Evolutionary conservation across 176 grass and related monocot genomes (phyloP), one percentile per base, ranked within the genome.

Genomic region (Sorghum bicolor): DNA sequence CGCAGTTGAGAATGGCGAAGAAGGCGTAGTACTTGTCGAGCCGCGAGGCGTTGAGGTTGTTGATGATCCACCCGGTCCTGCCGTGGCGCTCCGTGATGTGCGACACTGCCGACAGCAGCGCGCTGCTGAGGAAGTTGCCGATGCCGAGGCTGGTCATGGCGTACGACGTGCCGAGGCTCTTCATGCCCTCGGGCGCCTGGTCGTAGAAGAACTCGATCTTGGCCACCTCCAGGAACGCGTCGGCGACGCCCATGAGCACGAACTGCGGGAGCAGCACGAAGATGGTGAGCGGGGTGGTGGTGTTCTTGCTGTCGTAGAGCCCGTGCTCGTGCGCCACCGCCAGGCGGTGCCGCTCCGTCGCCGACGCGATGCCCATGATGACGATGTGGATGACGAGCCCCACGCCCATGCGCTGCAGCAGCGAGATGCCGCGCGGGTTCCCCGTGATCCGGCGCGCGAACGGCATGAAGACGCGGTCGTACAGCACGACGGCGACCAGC

Each of bases 131-230:
- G 81, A 95, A 98, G 78, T 93, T 98, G 0, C 95, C 95, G n/a
- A 95, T 6, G 45, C 95, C 92, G 75, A 95, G 81, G 83, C 92
- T 98, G 14, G 91, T 95, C 93, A 82, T 86, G 79, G 91, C 16
- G 78, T 92, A 95, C 6, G 92, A 98, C 1, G 94, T 97, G 3
- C 94, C 94, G 8, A 97, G 85, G 75, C 94, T 97, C 80, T 97
- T 97, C 94, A 97, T 94, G 17, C 94, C 94, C 84, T 97, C 94
- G 2, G 92, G 94, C 26, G 94, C 92, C 83, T 97, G 94, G 79
- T 97, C 94, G 40, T 97, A 97, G 85, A 97, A 97, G 82, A 97
- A 97, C 86, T 97, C 92, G 60, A 97, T 91, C 88, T 94, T 97
- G 37, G 94, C 94, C 25, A 97, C 94, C 75, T 92, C 94, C 9